Base-by-base conservation (phyloP, 2,329 filamentous ascomycete species). In the Pseudovirgaria hyperparasitica region DNA sequence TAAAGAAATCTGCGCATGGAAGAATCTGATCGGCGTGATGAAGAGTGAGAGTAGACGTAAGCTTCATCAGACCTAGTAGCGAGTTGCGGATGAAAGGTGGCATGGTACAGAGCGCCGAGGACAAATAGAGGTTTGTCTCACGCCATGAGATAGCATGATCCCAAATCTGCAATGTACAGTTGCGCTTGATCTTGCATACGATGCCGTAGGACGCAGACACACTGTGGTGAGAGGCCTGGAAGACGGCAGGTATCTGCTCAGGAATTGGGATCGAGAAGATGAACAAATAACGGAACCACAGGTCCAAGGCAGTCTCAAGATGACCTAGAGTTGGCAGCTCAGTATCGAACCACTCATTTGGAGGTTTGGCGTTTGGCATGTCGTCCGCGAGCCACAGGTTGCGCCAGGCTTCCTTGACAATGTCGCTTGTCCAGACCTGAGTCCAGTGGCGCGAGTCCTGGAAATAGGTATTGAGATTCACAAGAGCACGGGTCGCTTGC, bases 121-220 rank as follows among this genome's bases (percentile, higher is more conserved):
- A 54, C 11, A 55, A 39, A 26, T 54, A 54, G 4, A 55, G 45
- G 18, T 55, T 55, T 1, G 52, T 66, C 39, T 73, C 69, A 34
- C 70, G 57, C 69, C 69, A 74, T 23, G 63, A 65, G 35, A 75
- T 73, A 11, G 66, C 67, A 42, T 75, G 70, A 36, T 75, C 70
- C 70, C 70, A 75, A 31, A 75, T 70, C 35, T 72, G 67, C 17
- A 73, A 58, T 0, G 66, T 72, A 31, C 67, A 70, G 30, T 65
- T 63, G 15, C 67, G 60, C 47, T 70, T 70, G 36, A 73, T 55
- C 48, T 74, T 73, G 46, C 70, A 70, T 7, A 74, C 62, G 32
- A 74, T 65, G 18, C 70, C 70, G 31, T 73, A 74, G 0, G 70
- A 64, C 5, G 67, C 68, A 28, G 67, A 67, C 22, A 71, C 67